A percentile compares a stretch with the other conserved stretches of the same genome.
phyloP scores from a whole-genome alignment of 2,329 filamentous ascomycete species.

The Zymoseptoria passerinii region DNA sequence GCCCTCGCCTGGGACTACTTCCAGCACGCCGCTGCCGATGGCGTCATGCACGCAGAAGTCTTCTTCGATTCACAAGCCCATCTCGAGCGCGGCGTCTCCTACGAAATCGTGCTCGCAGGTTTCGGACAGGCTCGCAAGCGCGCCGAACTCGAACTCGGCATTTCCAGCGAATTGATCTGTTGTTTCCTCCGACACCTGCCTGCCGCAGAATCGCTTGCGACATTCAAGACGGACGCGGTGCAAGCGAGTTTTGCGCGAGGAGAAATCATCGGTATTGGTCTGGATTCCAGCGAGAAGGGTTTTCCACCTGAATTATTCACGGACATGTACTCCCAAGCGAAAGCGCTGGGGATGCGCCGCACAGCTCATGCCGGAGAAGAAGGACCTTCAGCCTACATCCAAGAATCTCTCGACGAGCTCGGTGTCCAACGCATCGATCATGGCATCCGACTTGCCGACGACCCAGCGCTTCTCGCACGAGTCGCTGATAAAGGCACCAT shows the following conservation, averaged over 20 bases:
- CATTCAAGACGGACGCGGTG: slow-evolving; percentile 38
- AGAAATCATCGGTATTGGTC: slow-evolving; percentile 52
- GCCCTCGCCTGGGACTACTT: slow-evolving; percentile 66
- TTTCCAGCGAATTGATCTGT: slow-evolving; percentile 59
- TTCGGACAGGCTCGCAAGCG: slow-evolving; percentile 52
- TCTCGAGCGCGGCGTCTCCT: slow-evolving; percentile 52
- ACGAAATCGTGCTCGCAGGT: slow-evolving; percentile 56
- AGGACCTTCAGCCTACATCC: slow-evolving; percentile 59
- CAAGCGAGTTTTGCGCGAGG: slow-evolving; percentile 42
- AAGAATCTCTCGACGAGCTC: slow-evolving; percentile 53
- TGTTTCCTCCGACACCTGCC: slow-evolving; percentile 67
- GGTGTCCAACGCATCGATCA: slow-evolving; percentile 64
- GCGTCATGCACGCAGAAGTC: slow-evolving; percentile 64
- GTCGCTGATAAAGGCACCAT: slow-evolving; percentile 52
- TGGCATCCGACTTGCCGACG: slow-evolving; percentile 57
- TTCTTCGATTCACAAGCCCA: slow-evolving; percentile 80
- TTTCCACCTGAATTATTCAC: slow-evolving; percentile 48
- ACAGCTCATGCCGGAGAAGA: slow-evolving; percentile 74
- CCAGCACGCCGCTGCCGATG: slow-evolving; percentile 52
- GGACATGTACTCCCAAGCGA: slow-evolving; percentile 51
- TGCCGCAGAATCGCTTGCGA: slow-evolving; percentile 45
- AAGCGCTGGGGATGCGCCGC: slow-evolving; percentile 46
- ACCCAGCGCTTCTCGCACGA: slow-evolving; percentile 49
- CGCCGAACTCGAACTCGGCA: slow-evolving; percentile 54
- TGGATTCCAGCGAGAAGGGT: slow-evolving; percentile 52